Conservation (phyloP, 2,329 filamentous ascomycete genomes). For the Nannizziopsis barbatae region DNA sequence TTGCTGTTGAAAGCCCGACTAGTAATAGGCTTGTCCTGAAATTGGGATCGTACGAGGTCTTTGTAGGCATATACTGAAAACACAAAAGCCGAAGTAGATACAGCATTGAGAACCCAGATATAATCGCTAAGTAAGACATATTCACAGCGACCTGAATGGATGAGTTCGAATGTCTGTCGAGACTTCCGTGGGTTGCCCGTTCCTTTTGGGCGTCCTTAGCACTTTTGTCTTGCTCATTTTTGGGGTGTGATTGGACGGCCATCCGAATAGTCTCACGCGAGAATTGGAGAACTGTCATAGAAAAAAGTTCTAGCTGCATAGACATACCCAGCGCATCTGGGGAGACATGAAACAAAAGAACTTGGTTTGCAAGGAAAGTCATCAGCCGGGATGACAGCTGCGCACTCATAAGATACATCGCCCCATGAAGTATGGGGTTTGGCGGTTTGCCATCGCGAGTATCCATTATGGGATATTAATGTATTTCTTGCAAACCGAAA, state of each 20-base stretch:
- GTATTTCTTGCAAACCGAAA: too few relatives aligned
- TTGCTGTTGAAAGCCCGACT: slow-evolving; percentile 47
- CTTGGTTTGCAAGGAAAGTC: slow-evolving; percentile 85
- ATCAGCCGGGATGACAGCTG: slow-evolving; percentile 78
- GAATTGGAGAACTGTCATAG: slow-evolving; percentile 88
- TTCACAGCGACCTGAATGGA: slow-evolving; percentile 69
- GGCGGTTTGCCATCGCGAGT: background rate
- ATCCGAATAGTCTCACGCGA: slow-evolving; percentile 81
- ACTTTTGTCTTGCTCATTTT: slow-evolving; percentile 25
- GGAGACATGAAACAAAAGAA: slow-evolving; percentile 77
- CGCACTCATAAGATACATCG: slow-evolving; percentile 74
- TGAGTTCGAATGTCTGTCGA: slow-evolving; percentile 19
- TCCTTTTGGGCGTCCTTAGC: slow-evolving; percentile 13
- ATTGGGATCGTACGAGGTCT: slow-evolving; percentile 49
- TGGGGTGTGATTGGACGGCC: slow-evolving; percentile 66
- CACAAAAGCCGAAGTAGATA: slow-evolving; percentile 57
- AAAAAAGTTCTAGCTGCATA: slow-evolving; percentile 84
- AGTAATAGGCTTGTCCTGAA: slow-evolving; percentile 47
- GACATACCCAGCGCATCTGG: slow-evolving; percentile 74
- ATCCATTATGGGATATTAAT: too few relatives aligned
- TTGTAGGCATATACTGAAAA: slow-evolving; percentile 42
- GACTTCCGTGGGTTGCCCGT: slow-evolving; percentile 18
- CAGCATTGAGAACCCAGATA: slow-evolving; percentile 56
- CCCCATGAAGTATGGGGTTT: slow-evolving; percentile 49
- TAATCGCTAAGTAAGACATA: slow-evolving; percentile 67